Percentiles rank a stretch among this genome's conserved stretches.
These are phyloP conservation scores for Paxillus rubicundulus DNA, from an alignment of 768 basidiomycete genomes.

Conservation along the genomic window DNA sequence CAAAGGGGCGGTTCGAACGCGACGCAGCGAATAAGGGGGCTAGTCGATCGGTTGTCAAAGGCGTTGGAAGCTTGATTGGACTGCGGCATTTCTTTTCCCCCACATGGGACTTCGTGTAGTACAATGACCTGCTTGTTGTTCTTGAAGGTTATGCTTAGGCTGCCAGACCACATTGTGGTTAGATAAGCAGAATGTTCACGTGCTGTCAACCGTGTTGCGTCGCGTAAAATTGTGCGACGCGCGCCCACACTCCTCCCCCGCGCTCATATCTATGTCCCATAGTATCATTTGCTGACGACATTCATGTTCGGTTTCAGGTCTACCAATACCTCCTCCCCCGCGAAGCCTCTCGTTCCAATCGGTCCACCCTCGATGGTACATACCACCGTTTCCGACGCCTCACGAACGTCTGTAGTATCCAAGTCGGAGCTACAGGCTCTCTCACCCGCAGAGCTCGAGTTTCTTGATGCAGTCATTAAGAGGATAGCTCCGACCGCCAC, in stretches of 20 bases:
- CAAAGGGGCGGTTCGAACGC: no score
- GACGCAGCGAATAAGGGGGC: no score
- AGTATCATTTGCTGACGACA: constrained; percentile 1
- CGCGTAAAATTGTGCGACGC: constrained; percentile 21
- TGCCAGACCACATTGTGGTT: constrained; percentile 8
- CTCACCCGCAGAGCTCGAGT: constrained; percentile 55
- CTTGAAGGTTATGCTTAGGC: no score
- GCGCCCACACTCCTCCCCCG: constrained; percentile 4
- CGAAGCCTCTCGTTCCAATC: constrained; percentile 27
- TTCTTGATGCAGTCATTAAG: constrained; percentile 72
- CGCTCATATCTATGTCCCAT: background rate
- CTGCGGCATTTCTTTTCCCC: no score
- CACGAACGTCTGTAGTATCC: constrained; percentile 40
- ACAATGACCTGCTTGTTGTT: background rate
- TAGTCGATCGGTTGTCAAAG: no score
- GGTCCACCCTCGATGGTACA: constrained; percentile 6
- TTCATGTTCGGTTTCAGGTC: constrained; percentile 48
- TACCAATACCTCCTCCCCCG: constrained; percentile 46
- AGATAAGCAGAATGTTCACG: constrained; percentile 25
- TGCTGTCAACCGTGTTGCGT: constrained; percentile 19
- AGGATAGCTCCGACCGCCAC: constrained; percentile 67
- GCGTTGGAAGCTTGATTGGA: no score
- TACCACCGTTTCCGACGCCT: constrained; percentile 33
- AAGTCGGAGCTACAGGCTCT: constrained; percentile 51
- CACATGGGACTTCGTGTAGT: background rate